Evolutionary conservation across 176 grass and related monocot genomes (phyloP), one percentile per base, ranked within the genome.

Genomic region (Leersia perrieri): DNA sequence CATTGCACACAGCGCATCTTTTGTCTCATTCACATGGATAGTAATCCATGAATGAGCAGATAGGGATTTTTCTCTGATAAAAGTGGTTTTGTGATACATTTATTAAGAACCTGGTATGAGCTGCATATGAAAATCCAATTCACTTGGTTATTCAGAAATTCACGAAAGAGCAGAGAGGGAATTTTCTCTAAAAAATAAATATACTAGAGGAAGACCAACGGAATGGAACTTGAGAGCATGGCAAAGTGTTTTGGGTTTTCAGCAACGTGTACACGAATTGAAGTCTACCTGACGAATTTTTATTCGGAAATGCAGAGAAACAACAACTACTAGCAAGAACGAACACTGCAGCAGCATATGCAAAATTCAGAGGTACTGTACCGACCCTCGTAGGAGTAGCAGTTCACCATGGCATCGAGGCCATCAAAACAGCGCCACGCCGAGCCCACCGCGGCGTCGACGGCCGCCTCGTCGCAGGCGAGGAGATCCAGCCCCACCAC

Each of bases 321-420:
- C 1, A 16, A 42, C 5, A n/a, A n/a, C n/a, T n/a, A n/a, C n/a
- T n/a, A n/a, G n/a, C 5, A 8, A 28, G 27, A 30, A 30, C 39
- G 18, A 13, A 13, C 0, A 11, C 15, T 27, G 9, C 45, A 38
- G 15, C 0, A 23, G 39, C 29, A 3, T 35, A 29, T 87, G 92
- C 7, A 25, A 58, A 58, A 25, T 11, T 23, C 53, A 3, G 49
- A 22, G 22, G 18, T n/a, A 53, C 6, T 53, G 53, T 58, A 58
- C 53, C 7, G 53, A 58, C 95, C 95, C 81, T 98, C 78, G 84
- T 87, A 94, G 79, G 88, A 33, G 88, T 81, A 91, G 83, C 86
- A 92, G 42, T 91, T 94, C 47, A 91, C 92, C 47, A 92, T 85
- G 20, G 90, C 92, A 76, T 98, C 90, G 5, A 98, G 32, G 71